Evolutionary conservation across 2,329 filamentous ascomycete genomes (phyloP).

Genomic region (Thelonectria olida): DNA sequence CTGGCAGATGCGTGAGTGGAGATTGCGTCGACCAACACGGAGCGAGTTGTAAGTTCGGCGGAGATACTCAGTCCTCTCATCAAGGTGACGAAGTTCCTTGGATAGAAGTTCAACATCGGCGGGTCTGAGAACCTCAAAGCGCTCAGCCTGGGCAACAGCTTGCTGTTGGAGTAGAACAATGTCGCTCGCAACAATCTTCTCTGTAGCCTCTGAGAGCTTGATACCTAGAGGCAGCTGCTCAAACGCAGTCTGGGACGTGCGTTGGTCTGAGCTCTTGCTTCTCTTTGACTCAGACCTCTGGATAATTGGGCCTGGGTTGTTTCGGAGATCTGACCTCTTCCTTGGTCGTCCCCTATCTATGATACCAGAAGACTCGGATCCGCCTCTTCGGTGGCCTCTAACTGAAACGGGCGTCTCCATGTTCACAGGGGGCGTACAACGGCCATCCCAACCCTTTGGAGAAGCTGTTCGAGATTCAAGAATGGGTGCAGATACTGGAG

Average conservation of each 20-base stretch:
- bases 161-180: conserved; percentile 64
- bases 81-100: conserved; percentile 78
- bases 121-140: conserved; percentile 71
- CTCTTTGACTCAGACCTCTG: conserved; percentile 54
- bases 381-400: conserved; percentile 58
- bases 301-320: conserved; percentile 47
- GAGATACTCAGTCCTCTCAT: conserved; percentile 81
- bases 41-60: conserved; percentile 80
- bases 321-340: conserved; percentile 58
- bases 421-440: conserved; percentile 39
- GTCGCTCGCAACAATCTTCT: conserved; percentile 59
- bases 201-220: conserved; percentile 60
- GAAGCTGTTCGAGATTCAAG: conserved; percentile 52
- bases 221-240: conserved; percentile 69
- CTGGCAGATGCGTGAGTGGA: conserved; percentile 80
- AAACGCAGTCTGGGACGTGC: conserved; percentile 54
- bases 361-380: conserved; percentile 66
- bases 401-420: conserved; percentile 19
- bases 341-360: conserved; percentile 70
- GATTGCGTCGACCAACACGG: conserved; percentile 77
- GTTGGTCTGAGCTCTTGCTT: conserved; percentile 60
- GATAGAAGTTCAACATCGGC: conserved; percentile 73
- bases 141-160: conserved; percentile 68
- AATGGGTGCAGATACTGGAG: conserved; percentile 59
- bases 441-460: conserved; percentile 56